Evolutionary conservation across 2,329 filamentous ascomycete species (phyloP).

Genomic region (Ciborinia camelliae): DNA sequence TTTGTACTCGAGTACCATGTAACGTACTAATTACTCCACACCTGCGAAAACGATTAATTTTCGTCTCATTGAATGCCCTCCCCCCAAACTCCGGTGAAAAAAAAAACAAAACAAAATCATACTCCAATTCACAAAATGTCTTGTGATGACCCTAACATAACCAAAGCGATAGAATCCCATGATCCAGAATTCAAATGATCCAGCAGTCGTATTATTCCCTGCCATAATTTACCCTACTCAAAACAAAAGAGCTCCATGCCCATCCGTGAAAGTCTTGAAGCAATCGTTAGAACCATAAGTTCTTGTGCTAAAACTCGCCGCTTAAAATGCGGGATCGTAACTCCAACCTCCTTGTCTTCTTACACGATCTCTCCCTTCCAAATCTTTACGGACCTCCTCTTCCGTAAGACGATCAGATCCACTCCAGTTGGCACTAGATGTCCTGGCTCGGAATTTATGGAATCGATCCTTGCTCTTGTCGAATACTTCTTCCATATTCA

Average conservation of each 20-base stretch:
- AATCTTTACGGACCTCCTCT: conserved; percentile 79
- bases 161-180: not conserved
- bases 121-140: not conserved
- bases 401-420: conserved; percentile 78
- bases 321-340: conserved; percentile 46
- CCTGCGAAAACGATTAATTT: conserved; percentile 14
- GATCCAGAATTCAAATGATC: not conserved
- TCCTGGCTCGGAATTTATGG: conserved; percentile 84
- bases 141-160: conserved; percentile 1
- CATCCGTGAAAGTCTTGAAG: not conserved
- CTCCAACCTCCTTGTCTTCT: conserved; percentile 83
- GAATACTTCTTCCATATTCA: conserved; percentile 97
- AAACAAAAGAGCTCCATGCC: not conserved
- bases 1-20: not conserved
- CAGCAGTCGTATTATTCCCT: not conserved
- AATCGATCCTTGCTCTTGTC: conserved; percentile 80
- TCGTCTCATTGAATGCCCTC: not conserved
- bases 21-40: not conserved
- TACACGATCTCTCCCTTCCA: conserved; percentile 74
- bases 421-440: conserved; percentile 93
- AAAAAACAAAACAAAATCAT: not conserved
- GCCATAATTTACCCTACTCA: not conserved
- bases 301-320: not conserved
- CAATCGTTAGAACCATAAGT: not conserved
- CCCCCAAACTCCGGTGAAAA: not conserved